Conservation (phyloP, 495 filamentous ascomycete species). For the Aspergillus affinis region DNA sequence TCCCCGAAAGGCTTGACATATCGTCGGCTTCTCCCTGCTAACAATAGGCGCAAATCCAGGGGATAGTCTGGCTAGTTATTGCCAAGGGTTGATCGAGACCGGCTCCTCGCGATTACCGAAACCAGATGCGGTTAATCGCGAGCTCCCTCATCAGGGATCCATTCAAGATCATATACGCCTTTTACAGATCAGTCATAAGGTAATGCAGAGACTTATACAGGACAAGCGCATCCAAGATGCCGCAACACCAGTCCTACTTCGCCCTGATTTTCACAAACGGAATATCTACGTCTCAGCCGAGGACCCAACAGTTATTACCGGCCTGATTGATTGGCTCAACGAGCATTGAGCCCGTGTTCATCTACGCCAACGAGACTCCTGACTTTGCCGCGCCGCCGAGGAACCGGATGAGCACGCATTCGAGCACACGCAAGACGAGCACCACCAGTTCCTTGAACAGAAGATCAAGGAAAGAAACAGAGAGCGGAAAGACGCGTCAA, state of each 20-base stretch:
- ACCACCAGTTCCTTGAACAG: too few relatives aligned
- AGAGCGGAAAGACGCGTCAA: constrained; percentile 24
- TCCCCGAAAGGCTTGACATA: too few relatives aligned
- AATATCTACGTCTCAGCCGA: constrained; percentile 45
- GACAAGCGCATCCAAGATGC: constrained; percentile 33
- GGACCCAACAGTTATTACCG: constrained; percentile 39
- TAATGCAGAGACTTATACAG: constrained; percentile 29
- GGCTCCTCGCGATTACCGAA: constrained; percentile 33
- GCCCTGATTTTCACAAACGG: constrained; percentile 42
- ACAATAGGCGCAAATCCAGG: constrained; percentile 17
- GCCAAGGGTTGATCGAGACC: constrained; percentile 32
- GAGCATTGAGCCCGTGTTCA: constrained; percentile 40
- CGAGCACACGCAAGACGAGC: constrained; percentile 3
- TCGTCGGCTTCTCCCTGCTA: background rate
- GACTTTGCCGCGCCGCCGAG: constrained; percentile 34
- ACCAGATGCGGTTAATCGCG: constrained; percentile 3
- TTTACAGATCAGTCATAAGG: constrained; percentile 26
- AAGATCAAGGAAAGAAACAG: constrained; percentile 6
- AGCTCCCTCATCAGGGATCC: constrained; percentile 35
- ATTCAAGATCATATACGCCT: constrained; percentile 34
- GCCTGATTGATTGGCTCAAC: constrained; percentile 43
- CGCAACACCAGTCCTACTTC: constrained; percentile 33
- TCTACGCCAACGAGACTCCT: constrained; percentile 36
- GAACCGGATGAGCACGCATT: constrained; percentile 12
- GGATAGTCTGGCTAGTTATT: constrained; percentile 30